Conservation (phyloP, 2,329 filamentous ascomycete species). For the Pseudogymnoascus sp. region DNA sequence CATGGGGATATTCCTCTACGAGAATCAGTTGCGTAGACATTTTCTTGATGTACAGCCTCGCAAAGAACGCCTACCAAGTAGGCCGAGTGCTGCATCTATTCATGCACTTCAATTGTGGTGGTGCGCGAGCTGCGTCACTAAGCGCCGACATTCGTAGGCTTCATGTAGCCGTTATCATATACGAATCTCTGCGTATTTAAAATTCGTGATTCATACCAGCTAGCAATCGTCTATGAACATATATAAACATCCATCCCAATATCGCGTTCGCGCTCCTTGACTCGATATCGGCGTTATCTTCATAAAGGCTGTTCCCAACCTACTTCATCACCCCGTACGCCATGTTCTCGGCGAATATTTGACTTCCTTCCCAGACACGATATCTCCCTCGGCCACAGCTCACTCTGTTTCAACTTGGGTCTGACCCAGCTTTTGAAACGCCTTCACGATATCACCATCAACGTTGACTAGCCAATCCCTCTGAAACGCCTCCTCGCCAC, state of each 20-base stretch:
- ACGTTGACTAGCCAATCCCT: conserved; percentile 65
- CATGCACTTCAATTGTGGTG: background rate
- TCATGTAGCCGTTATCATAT: background rate
- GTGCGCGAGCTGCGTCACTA: background rate
- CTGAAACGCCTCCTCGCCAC: conserved; percentile 59
- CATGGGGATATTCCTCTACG: background rate
- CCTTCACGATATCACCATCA: conserved; percentile 59
- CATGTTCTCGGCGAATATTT: background rate
- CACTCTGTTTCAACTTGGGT: background rate
- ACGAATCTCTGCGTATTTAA: background rate
- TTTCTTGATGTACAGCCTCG: background rate
- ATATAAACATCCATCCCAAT: background rate
- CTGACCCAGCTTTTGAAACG: conserved; percentile 42
- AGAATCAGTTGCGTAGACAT: background rate
- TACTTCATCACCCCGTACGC: background rate
- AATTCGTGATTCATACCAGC: background rate
- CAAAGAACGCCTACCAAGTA: background rate
- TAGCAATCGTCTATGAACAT: background rate
- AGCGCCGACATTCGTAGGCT: background rate
- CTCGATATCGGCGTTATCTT: background rate
- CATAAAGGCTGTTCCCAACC: background rate
- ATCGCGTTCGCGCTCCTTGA: background rate
- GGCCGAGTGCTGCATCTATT: background rate
- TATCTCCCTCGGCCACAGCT: background rate
- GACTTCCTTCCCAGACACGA: background rate